These are phyloP conservation scores for Neocucurbitaria cava DNA, from an alignment of 2,329 filamentous ascomycete species.

Conservation along the genomic window DNA sequence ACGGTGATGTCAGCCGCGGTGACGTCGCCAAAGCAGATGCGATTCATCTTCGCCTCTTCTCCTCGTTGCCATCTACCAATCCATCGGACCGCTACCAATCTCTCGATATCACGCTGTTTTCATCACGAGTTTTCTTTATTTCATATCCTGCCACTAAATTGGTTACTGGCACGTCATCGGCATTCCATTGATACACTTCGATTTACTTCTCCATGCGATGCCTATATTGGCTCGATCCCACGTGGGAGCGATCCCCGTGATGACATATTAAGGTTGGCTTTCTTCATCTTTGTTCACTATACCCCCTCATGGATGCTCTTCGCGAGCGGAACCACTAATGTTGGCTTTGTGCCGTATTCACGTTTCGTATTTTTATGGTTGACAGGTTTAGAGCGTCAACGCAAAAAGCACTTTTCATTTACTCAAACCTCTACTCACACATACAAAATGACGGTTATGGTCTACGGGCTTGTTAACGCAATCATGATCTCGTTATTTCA, in stretches of 20 bases:
- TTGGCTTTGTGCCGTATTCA: background rate
- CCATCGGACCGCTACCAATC: background rate
- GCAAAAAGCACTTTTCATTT: background rate
- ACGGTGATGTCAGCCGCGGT: too few species aligned
- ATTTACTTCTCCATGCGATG: background rate
- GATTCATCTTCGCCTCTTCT: background rate
- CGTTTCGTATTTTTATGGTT: background rate
- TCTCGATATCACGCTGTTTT: background rate
- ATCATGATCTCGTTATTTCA: background rate
- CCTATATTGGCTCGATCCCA: constrained; percentile 2
- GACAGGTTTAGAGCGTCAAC: background rate
- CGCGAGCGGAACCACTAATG: background rate
- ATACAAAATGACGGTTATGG: background rate
- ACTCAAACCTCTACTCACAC: background rate
- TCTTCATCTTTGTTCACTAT: background rate
- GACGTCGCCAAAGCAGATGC: background rate
- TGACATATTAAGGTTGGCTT: background rate
- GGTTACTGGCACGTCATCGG: background rate
- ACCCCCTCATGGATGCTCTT: background rate
- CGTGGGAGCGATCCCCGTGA: constrained; percentile 1
- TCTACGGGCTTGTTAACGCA: background rate
- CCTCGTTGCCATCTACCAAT: background rate
- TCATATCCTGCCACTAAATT: background rate
- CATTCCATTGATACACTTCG: background rate
- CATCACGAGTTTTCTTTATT: background rate